Evolutionary conservation across 192 early-diverging fungal species (phyloP).

Genomic region (Kickxella alabastrina): DNA sequence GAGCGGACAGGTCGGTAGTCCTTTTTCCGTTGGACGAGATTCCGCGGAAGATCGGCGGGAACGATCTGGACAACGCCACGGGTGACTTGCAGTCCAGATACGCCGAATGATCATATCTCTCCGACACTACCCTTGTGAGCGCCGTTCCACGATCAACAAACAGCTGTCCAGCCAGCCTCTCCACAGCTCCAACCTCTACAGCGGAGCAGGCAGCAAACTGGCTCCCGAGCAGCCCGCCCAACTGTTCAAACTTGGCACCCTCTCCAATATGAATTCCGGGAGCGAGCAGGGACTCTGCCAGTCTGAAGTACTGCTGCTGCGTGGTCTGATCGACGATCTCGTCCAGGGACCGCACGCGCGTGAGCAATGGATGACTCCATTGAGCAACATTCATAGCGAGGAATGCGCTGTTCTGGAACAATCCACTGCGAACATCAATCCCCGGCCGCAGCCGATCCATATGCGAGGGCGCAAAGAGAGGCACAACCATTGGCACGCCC

Average conservation of each 20-base stretch:
- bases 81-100: neutral
- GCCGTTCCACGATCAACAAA: conserved; percentile 37
- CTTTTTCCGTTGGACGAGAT: conserved; percentile 3
- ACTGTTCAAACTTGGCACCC: neutral
- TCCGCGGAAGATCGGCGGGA: conserved; percentile 24
- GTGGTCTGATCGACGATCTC: conserved; percentile 36
- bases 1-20: neutral
- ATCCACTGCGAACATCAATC: conserved; percentile 5
- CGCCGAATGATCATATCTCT: conserved; percentile 2
- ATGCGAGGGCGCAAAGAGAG: conserved; percentile 20
- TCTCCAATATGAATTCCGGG: conserved; percentile 17
- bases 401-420: conserved; percentile 20
- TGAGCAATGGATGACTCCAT: conserved; percentile 26
- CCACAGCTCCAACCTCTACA: neutral
- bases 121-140: conserved; percentile 11
- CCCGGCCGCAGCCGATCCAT: conserved; percentile 1
- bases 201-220: conserved; percentile 22
- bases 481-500: conserved; percentile 30
- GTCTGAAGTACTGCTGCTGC: conserved; percentile 24
- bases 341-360: conserved; percentile 15
- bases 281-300: conserved; percentile 31
- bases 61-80: conserved; percentile 17
- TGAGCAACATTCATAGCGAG: conserved; percentile 33
- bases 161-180: conserved; percentile 18
- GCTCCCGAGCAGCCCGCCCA: conserved; percentile 7